phyloP scores from a whole-genome alignment of 257 asterid species.

The Nicotiana knightiana region DNA sequence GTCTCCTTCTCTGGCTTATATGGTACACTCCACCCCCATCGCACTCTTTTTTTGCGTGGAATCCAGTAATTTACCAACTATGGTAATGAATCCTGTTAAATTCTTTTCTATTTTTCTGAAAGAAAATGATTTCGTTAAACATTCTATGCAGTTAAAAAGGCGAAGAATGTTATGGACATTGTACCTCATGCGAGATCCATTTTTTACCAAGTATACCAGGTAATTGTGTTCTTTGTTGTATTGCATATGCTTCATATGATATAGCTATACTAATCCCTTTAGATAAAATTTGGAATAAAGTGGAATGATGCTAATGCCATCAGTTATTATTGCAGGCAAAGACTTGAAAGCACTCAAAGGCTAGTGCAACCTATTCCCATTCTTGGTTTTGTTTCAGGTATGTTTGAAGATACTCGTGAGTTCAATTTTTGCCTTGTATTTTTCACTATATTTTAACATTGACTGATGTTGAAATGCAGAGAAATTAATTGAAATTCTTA shows the following conservation, averaged over 20 bases:
- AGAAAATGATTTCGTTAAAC: neutral
- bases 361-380: slow-evolving; percentile 67
- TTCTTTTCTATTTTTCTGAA: neutral
- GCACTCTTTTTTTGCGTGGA: neutral
- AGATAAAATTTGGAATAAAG: neutral
- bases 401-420: neutral
- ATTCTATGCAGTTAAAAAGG: slow-evolving; percentile 56
- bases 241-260: neutral
- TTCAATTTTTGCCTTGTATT: neutral
- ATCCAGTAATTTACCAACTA: neutral
- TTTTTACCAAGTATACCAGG: slow-evolving; percentile 80
- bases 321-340: slow-evolving; percentile 50
- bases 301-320: slow-evolving; percentile 15
- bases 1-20: neutral
- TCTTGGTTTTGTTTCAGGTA: slow-evolving; percentile 75
- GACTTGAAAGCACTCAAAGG: slow-evolving; percentile 61
- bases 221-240: slow-evolving; percentile 17
- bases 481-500: slow-evolving; percentile 72
- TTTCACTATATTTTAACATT: neutral
- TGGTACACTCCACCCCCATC: neutral
- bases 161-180: slow-evolving; percentile 83
- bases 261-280: neutral
- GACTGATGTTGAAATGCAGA: slow-evolving; percentile 36
- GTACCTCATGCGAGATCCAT: slow-evolving; percentile 94
- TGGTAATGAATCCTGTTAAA: neutral